Base-by-base conservation (phyloP, 352 stramenopile genomes). In the Paralagenidium karlingii region DNA sequence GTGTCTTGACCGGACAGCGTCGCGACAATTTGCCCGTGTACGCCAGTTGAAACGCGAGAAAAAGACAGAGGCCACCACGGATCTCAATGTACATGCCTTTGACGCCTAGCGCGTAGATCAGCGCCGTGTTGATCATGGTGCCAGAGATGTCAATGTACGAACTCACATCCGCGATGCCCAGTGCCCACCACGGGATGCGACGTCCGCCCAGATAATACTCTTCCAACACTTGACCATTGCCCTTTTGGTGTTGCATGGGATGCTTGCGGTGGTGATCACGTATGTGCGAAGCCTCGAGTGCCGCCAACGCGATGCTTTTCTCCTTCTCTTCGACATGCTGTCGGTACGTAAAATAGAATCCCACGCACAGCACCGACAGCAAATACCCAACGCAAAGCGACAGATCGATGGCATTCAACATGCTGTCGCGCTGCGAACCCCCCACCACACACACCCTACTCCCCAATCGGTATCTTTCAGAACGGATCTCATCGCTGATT, bases 1-100 rank as follows among this genome's bases (percentile, higher is more conserved):
- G 53, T 3, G 75, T 88, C 51, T 82, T 83, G 37, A 88, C 75
- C 2, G 68, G 70, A 36, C 75, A 85, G 4, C 75, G 59, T 6
- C 68, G 59, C 9, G 69, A 83, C 5, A 88, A 52, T 13, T 88
- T 88, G 19, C 75, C 75, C 9, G 75, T 88, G 45, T 79, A 88
- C 9, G 70, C 70, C 19, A 88, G 54, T 44, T 88, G 75, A 40
- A 88, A 85, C 19, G 75, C 75, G 12, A 88, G 50, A 34, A 85
- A 82, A 15, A 88, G 57, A 45, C 75, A 88, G 8, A 88, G 26
- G 3, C 75, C 75, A 27, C 75, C 75, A 19, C 75, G 66, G 40
- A 85, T 71, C 46, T 88, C 75, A 39, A 88, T 83, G 62, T 78
- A 85, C 75, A 88, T 85, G 48, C 75, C 75, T 42, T 76, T 77